Percentiles rank a stretch among this genome's conserved stretches.
Conservation (phyloP, 2,329 filamentous ascomycete genomes). For the Coniochaeta hoffmannii region DNA sequence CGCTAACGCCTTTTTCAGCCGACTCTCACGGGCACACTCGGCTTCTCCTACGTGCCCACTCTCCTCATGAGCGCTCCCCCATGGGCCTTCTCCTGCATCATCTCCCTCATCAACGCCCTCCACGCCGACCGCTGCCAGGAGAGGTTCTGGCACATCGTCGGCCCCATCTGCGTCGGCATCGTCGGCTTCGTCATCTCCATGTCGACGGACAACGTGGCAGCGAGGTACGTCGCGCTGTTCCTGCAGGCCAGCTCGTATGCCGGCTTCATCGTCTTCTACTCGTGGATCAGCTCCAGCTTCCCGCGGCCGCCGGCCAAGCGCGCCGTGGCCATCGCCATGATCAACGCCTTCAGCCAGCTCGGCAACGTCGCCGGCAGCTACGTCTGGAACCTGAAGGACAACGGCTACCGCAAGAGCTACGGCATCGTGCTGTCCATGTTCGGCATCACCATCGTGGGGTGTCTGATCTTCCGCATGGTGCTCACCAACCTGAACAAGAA, state of each 20-base stretch:
- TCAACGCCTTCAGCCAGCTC: slow-evolving; percentile 51
- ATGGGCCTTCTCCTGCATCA: slow-evolving; percentile 50
- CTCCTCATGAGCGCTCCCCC: slow-evolving; percentile 50
- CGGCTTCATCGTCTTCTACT: slow-evolving; percentile 49
- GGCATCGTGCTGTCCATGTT: slow-evolving; percentile 60
- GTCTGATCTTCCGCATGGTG: slow-evolving; percentile 38
- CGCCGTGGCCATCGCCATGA: slow-evolving; percentile 52
- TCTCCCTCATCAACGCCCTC: slow-evolving; percentile 48
- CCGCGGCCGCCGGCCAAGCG: slow-evolving; percentile 54
- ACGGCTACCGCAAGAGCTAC: slow-evolving; percentile 57
- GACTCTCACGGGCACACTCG: slow-evolving; percentile 43
- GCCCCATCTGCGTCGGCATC: slow-evolving; percentile 44
- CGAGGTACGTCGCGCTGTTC: slow-evolving; percentile 54
- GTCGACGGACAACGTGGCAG: slow-evolving; percentile 46
- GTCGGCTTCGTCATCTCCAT: slow-evolving; percentile 54
- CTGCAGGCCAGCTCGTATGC: slow-evolving; percentile 51
- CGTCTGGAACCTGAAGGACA: slow-evolving; percentile 51
- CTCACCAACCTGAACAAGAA: slow-evolving; percentile 38
- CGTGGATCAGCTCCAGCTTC: slow-evolving; percentile 50
- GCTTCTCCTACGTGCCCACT: slow-evolving; percentile 43
- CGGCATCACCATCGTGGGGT: slow-evolving; percentile 47
- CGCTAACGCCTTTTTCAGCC: slow-evolving; percentile 26
- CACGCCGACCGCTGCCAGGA: slow-evolving; percentile 48
- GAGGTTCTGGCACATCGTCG: slow-evolving; percentile 52
- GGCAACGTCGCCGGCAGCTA: slow-evolving; percentile 54